These are phyloP conservation scores for Rhynchosporium graminicola DNA, from an alignment of 2,329 filamentous ascomycete genomes.

Conservation along the genomic window DNA sequence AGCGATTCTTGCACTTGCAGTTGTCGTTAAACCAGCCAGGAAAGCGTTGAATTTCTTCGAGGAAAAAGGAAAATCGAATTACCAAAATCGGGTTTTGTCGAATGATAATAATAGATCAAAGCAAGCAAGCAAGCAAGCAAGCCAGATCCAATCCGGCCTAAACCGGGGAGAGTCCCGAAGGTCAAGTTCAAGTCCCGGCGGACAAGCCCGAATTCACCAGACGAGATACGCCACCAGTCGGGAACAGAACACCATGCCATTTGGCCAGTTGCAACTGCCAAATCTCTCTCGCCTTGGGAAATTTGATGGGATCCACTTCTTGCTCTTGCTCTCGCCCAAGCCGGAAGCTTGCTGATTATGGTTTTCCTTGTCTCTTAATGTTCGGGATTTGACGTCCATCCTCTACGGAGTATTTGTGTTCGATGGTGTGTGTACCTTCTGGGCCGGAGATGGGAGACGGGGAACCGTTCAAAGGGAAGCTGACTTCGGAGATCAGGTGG, in stretches of 20 bases:
- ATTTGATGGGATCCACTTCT: slow-evolving; percentile 17
- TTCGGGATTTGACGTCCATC: background rate
- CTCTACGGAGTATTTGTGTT: background rate
- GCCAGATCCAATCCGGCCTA: background rate
- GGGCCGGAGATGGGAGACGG: background rate
- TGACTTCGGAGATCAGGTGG: slow-evolving; percentile 9
- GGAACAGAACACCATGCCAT: background rate
- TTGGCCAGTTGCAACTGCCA: slow-evolving; percentile 6
- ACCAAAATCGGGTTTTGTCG: background rate
- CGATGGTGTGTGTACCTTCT: background rate
- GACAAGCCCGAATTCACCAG: slow-evolving; percentile 2
- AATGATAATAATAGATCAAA: slow-evolving; percentile 8
- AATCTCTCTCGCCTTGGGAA: slow-evolving; percentile 13
- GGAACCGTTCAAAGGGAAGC: background rate
- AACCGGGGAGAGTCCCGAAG: background rate
- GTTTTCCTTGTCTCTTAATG: background rate
- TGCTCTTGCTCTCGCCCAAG: background rate
- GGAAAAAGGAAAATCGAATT: background rate
- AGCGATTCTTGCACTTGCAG: too few species aligned
- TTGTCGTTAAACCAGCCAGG: too few species aligned
- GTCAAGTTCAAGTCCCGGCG: background rate
- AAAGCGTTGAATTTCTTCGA: too few species aligned
- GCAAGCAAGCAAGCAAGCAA: background rate
- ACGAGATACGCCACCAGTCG: background rate
- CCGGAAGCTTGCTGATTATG: background rate